Evolutionary conservation across 2,329 filamentous ascomycete genomes (phyloP), one percentile per base, ranked within the genome.

Genomic region (Ploettnerulaceae sp.): DNA sequence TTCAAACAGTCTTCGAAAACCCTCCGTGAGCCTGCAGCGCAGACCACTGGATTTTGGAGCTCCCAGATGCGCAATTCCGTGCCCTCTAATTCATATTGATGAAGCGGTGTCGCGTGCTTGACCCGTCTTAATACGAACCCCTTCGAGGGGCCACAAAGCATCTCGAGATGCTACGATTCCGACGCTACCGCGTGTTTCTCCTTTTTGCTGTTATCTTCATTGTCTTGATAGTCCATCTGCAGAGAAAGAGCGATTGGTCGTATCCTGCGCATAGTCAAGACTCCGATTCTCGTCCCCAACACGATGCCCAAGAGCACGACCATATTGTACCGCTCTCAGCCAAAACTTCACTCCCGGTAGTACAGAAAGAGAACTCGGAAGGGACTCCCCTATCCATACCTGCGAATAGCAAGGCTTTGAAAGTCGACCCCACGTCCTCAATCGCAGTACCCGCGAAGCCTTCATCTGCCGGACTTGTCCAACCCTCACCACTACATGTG

Each of bases 101-200:
- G 41, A n/a, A 45, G 20, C 37, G 12, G 20, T 49, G 43, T 53
- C 52, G 54, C 48, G 43, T 54, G 48, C 41, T 44, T 29, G 29
- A 25, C 17, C 33, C 39, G 15, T 26, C 25, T 28, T n/a, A 5
- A 36, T 15, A 32, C 17, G 21, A 24, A 20, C 29, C 42, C 35
- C 28, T 20, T 35, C 25, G 41, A 44, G 35, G 39, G 41, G 35
- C 44, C 9, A 47, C 39, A 17, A 36, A 40, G 41, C 42, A 34
- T 37, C 34, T 50, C 53, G 57, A 59, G 57, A 80, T 84, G 74
- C 64, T 77, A 48, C 76, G 81, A 41, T 71, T 76, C 52, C 67
- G 82, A 57, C 71, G 80, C 61, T 82, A 82, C 59, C 75, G 81
- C 49, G 69, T 81, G 47, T 80, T 82, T 39, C 41, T 59, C 17